phyloP scores from a whole-genome alignment of 768 basidiomycete genomes.

The Pulveroboletus ravenelii region DNA sequence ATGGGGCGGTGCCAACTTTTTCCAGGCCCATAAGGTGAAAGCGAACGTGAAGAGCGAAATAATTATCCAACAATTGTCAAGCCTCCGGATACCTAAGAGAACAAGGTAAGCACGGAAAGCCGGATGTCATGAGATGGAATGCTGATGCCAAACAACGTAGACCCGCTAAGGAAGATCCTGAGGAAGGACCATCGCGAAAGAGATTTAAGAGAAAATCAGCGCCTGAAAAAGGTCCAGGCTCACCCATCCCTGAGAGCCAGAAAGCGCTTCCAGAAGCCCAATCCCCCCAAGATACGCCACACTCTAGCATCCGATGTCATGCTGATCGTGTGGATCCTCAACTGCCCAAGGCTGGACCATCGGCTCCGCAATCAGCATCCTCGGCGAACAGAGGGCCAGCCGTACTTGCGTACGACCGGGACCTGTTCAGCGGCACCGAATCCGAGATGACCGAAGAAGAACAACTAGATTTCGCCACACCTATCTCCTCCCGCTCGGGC shows the following conservation, averaged over 20 bases:
- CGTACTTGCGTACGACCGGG: neutral
- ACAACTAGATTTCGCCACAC: constrained; percentile 17
- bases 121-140: neutral
- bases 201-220: constrained; percentile 1
- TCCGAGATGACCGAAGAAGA: constrained; percentile 23
- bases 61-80: constrained; percentile 22
- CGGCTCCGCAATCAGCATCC: neutral
- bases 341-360: neutral
- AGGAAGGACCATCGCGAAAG: constrained; percentile 16
- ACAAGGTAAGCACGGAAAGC: constrained; percentile 6
- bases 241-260: neutral
- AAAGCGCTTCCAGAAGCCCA: neutral
- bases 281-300: neutral
- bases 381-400: neutral
- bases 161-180: constrained; percentile 1
- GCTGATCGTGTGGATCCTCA: neutral
- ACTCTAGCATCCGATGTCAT: neutral
- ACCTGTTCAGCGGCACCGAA: constrained; percentile 18
- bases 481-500: constrained; percentile 20
- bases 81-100: constrained; percentile 7
- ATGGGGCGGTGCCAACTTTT: neutral
- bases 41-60: constrained; percentile 25
- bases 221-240: neutral
- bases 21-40: constrained; percentile 20
- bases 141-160: constrained; percentile 1